A percentile compares a stretch with the other conserved stretches of the same genome.
Evolutionary conservation across 805 yeast species (phyloP).

Genomic region (Metschnikowia peoriensis): DNA sequence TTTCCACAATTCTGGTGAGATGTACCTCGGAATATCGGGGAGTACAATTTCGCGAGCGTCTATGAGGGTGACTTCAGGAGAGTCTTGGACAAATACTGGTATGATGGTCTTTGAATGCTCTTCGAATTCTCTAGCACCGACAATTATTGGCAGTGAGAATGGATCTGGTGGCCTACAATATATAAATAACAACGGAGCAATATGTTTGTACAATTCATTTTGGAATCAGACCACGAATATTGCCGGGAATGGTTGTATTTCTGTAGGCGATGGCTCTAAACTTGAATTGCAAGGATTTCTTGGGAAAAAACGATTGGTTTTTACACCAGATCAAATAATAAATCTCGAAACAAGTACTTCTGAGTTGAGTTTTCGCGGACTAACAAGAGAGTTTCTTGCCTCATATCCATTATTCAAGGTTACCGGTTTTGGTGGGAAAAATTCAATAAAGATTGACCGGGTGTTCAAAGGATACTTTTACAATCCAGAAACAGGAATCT

Average conservation of each 20-base stretch:
- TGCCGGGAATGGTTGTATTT: constrained; percentile 27
- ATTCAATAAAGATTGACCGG: constrained; percentile 1
- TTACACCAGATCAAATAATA: constrained; percentile 2
- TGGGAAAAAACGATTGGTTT: background rate
- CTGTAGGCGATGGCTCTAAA: constrained; percentile 1
- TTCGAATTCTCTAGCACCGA: background rate
- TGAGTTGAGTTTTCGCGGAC: constrained; percentile 1
- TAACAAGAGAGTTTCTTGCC: background rate
- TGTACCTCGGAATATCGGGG: constrained; percentile 21
- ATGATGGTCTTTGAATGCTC: constrained; percentile 4
- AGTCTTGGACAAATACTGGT: constrained; percentile 6
- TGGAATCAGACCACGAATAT: constrained; percentile 24
- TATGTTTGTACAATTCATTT: constrained; percentile 24
- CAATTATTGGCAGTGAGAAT: background rate
- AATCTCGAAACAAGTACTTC: constrained; percentile 3
- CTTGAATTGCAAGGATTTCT: background rate
- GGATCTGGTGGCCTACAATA: background rate
- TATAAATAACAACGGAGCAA: constrained; percentile 26
- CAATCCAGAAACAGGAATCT: constrained; percentile 5
- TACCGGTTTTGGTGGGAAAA: constrained; percentile 10
- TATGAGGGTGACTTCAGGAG: constrained; percentile 2
- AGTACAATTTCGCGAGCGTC: constrained; percentile 12
- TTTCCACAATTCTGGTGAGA: constrained; percentile 24
- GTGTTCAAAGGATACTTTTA: constrained; percentile 3
- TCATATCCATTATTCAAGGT: constrained; percentile 3